Percentiles rank a stretch among this genome's conserved stretches.
Evolutionary conservation across 257 asterid genomes (phyloP).

Genomic region (Ehretia macrophylla): DNA sequence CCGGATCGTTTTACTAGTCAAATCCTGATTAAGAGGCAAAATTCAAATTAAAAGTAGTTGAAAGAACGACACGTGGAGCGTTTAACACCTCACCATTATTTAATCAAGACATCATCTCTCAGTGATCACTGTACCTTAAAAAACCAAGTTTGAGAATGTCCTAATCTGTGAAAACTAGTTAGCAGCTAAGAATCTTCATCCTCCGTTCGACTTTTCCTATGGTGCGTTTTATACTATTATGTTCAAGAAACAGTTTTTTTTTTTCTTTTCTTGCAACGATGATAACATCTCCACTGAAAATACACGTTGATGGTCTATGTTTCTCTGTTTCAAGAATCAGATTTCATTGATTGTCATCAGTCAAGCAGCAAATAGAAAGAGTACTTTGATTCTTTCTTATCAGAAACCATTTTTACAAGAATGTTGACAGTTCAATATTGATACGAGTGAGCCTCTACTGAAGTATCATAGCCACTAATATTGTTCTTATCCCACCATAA

Average conservation of each 20-base stretch:
- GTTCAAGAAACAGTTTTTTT: too few species aligned
- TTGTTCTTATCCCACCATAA: conserved; percentile 3
- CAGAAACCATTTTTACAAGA: conserved; percentile 19
- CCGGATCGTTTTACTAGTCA: conserved; percentile 12
- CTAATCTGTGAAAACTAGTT: neutral
- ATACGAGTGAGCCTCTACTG: too few species aligned
- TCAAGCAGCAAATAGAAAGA: neutral
- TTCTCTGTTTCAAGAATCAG: neutral
- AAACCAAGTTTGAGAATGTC: neutral
- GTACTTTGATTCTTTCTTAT: conserved; percentile 12
- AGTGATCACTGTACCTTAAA: too few species aligned
- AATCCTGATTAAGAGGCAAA: neutral
- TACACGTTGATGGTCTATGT: neutral
- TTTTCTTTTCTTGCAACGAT: neutral
- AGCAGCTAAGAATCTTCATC: neutral
- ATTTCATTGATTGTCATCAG: neutral
- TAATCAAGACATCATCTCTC: neutral
- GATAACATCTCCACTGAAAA: neutral
- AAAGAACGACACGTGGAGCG: neutral
- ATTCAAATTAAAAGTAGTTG: neutral
- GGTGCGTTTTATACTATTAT: neutral
- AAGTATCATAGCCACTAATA: conserved; percentile 2
- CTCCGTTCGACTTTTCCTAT: neutral
- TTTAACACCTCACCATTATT: neutral
- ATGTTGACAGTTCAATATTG: too few species aligned